Conservation (phyloP, 1,284 basidiomycete species). For the Xerocomus minutiporus region DNA sequence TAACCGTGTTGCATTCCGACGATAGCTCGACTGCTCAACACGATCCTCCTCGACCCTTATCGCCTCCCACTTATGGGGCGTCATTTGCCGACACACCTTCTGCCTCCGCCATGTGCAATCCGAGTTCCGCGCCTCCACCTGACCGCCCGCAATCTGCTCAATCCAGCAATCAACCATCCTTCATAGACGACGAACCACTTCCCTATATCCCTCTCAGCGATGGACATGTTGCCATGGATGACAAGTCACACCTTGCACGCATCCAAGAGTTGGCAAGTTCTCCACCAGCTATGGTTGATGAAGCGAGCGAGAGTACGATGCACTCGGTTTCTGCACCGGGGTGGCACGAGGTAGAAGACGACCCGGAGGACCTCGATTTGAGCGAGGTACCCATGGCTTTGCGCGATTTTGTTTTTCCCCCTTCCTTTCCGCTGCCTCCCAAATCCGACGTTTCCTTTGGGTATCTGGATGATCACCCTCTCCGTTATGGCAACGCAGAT, state of each 20-base stretch:
- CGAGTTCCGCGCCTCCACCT: slow-evolving; percentile 1
- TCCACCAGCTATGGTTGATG: slow-evolving; percentile 34
- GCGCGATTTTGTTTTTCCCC: slow-evolving; percentile 9
- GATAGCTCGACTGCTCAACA: not conserved
- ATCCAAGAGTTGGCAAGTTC: slow-evolving; percentile 54
- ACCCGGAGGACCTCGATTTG: slow-evolving; percentile 13
- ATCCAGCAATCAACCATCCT: slow-evolving; percentile 1
- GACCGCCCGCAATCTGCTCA: slow-evolving; percentile 3
- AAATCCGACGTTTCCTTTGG: slow-evolving; percentile 39
- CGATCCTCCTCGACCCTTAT: slow-evolving; percentile 11
- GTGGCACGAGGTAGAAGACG: slow-evolving; percentile 29
- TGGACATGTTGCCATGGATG: slow-evolving; percentile 71
- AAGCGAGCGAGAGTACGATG: not conserved
- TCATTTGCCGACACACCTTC: slow-evolving; percentile 4
- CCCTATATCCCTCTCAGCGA: slow-evolving; percentile 32
- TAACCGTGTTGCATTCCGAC: not conserved
- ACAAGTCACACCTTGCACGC: slow-evolving; percentile 59
- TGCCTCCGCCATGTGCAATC: slow-evolving; percentile 2
- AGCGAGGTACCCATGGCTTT: slow-evolving; percentile 5
- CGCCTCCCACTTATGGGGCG: slow-evolving; percentile 29
- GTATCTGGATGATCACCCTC: slow-evolving; percentile 41
- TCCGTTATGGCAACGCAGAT: slow-evolving; percentile 39
- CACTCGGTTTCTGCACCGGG: slow-evolving; percentile 24
- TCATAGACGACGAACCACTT: slow-evolving; percentile 18
- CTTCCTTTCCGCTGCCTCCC: slow-evolving; percentile 35